Conservation (phyloP, 2,329 filamentous ascomycete genomes). For the Lachnellula willkommii region DNA sequence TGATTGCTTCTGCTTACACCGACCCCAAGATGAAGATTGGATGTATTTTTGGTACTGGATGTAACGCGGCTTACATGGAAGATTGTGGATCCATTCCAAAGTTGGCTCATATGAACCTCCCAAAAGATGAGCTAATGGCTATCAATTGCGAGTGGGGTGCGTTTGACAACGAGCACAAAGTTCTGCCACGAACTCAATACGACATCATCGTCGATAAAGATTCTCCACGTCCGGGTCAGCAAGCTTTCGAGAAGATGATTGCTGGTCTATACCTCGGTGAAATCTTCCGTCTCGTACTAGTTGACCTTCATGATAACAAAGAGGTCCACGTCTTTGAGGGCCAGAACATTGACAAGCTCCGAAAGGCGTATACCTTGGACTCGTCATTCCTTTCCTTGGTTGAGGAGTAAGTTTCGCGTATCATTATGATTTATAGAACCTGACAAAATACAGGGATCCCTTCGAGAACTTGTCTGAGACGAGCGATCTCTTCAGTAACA, state of each 20-base stretch:
- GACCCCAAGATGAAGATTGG: conserved; percentile 88
- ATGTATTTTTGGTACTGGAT: conserved; percentile 97
- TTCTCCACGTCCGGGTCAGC: conserved; percentile 87
- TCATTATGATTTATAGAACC: conserved; percentile 12
- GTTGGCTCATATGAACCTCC: conserved; percentile 84
- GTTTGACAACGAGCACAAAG: conserved; percentile 88
- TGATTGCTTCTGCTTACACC: conserved; percentile 97
- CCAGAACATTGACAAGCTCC: conserved; percentile 74
- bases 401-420: conserved; percentile 61
- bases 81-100: conserved; percentile 86
- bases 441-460: conserved; percentile 60
- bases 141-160: conserved; percentile 99
- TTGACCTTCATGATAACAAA: conserved; percentile 78
- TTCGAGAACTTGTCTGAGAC: conserved; percentile 95
- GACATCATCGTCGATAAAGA: conserved; percentile 85
- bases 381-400: conserved; percentile 89
- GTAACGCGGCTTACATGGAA: conserved; percentile 98
- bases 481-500: conserved; percentile 70
- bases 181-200: conserved; percentile 80
- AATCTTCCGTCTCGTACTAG: conserved; percentile 81
- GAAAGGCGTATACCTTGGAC: conserved; percentile 84
- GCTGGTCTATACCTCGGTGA: conserved; percentile 91
- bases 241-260: conserved; percentile 98
- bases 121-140: conserved; percentile 77
- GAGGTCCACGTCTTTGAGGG: conserved; percentile 71